Base-by-base conservation (phyloP, 306 rosid species). In the Arachis hypogaea region DNA sequence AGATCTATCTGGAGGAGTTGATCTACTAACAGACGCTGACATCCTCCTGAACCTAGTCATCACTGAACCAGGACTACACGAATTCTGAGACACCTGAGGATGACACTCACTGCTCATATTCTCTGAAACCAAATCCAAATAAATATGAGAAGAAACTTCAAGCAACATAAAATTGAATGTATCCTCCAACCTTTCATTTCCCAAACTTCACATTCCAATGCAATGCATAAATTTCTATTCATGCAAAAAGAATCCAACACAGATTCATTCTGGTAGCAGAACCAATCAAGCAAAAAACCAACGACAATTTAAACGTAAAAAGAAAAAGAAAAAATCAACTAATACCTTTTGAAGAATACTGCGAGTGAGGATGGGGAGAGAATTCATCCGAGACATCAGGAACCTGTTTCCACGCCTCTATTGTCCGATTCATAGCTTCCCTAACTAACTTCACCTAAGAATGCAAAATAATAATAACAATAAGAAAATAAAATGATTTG, bases 361-460 rank as follows among this genome's bases (percentile, higher is more conserved):
- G 80, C 0, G 92, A 85, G 0, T 22, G 82, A 9, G 88, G 88
- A 18, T 91, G 92, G 9, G 90, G 89, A 36, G 95, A 87, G 36
- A 69, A 77, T 58, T 84, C 89, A 36, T 77, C 89, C 2, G 92
- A 82, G 47, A 89, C 69, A 78, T 91, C 97, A 36, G 92, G 91
- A 73, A 91, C 81, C 86, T 84, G 88, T 73, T 81, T 89, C 97
- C 97, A 91, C 6, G 85, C 88, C 57, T 88, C 93, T 82, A 89
- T 44, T 88, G 83, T 80, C 78, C 83, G 91, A 82, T 69, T 87
- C 93, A 89, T 87, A 50, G 81, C 87, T 81, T 89, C 95, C 68
- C 97, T 81, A 22, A 85, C 93, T 30, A 68, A 84, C 83, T 91
- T 91, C 74, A 91, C 97, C 97, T 91, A 12, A 51, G 5, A 12